Base-by-base conservation (phyloP, 805 yeast genomes). In the Naumovozyma castellii region DNA sequence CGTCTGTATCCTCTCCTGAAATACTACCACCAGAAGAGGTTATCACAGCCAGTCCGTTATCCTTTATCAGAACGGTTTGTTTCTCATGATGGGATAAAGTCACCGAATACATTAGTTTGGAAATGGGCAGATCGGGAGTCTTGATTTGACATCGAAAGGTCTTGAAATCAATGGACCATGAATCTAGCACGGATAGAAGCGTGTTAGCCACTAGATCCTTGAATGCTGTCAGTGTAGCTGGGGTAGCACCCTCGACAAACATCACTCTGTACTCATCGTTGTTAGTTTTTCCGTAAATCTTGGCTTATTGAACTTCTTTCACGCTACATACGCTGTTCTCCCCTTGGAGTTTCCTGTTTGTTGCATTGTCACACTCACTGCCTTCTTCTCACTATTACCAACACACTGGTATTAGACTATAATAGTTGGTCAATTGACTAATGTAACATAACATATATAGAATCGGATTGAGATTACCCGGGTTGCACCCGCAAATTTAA, bases 151-250 rank as follows among this genome's bases (percentile, higher is more conserved):
- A 44, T 30, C 64, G 37, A 38, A 53, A 59, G 3, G 61, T 52
- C 32, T 48, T 48, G 35, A 59, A 51, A 28, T 59, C 64, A 4
- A 59, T 38, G 2, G 58, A 46, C 63, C 64, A 59, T 3, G 53
- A 47, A 5, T 55, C 60, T 18, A 47, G 43, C 14, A 52, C 42
- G 1, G 54, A 44, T 14, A 51, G 34, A 3, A 57, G 32, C 8
- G 43, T 49, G 35, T 50, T 51, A 2, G 61, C 48, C 8, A 58
- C 42, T 4, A 47, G 44, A 50, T 59, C 64, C 34, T 54, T 56
- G 27, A 59, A 53, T 16, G 50, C 57, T 1, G 54, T 44, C 10
- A 59, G 39, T 17, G 61, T 56, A 3, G 52, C 53, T 8, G 62
- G 61, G 3, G 63, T 53, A 3, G 62, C 59, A 35, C 45, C 50